Percentiles rank a stretch among this genome's conserved stretches.
phyloP scores from a whole-genome alignment of 495 filamentous ascomycete species.

The Penicillium herquei region DNA sequence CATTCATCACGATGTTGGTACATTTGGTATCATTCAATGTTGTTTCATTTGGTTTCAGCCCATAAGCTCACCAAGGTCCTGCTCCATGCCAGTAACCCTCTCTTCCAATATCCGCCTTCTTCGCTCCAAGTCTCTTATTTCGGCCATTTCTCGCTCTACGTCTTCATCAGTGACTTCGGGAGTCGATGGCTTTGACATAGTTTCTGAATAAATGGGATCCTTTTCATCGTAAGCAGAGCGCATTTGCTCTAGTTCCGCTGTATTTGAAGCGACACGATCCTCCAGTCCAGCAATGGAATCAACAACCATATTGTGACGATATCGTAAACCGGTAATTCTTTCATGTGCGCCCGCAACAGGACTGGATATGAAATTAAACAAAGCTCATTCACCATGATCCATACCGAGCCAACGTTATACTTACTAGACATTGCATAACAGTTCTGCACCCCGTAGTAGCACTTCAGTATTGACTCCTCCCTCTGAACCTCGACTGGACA shows the following conservation, averaged over 20 bases:
- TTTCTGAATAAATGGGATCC: conserved; percentile 31
- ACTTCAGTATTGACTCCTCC: conserved; percentile 85
- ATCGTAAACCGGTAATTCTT: conserved; percentile 68
- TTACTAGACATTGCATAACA: conserved; percentile 83
- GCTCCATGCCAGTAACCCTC: conserved; percentile 75
- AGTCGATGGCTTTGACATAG: conserved; percentile 45
- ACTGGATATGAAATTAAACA: conserved; percentile 28
- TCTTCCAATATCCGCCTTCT: conserved; percentile 78
- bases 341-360: conserved; percentile 80
- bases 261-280: conserved; percentile 72
- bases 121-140: conserved; percentile 96
- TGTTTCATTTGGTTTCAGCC: conserved; percentile 35
- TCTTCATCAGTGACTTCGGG: conserved; percentile 63
- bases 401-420: conserved; percentile 13
- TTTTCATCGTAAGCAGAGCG: conserved; percentile 53
- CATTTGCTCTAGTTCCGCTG: conserved; percentile 69
- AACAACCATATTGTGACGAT: conserved; percentile 68
- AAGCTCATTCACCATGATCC: neutral
- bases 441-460: conserved; percentile 83
- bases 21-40: neutral
- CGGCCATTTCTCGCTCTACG: conserved; percentile 87
- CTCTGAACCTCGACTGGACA: conserved; percentile 39
- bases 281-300: conserved; percentile 79
- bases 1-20: neutral
- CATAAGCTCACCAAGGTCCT: conserved; percentile 68